Evolutionary conservation across 768 basidiomycete genomes (phyloP).

Genomic region (Cubamyces sp.): DNA sequence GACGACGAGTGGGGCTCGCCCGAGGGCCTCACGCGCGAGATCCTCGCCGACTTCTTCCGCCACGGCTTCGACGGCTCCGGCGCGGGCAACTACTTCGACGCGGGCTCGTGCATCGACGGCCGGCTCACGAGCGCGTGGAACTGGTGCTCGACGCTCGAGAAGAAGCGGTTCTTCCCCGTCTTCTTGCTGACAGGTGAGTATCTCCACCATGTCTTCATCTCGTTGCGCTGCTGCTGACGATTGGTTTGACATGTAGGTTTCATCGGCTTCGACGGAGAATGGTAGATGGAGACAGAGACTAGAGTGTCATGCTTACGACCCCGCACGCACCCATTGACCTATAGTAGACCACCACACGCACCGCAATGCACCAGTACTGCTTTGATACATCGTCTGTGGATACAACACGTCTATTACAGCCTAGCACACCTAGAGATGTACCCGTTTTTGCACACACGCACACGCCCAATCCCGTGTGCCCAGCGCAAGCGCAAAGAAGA

Average conservation of each 20-base stretch:
- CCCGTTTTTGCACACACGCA: background rate
- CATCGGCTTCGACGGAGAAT: constrained; percentile 84
- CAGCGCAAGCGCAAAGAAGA: background rate
- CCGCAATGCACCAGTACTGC: constrained; percentile 1
- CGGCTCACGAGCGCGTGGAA: constrained; percentile 91
- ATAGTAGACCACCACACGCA: background rate
- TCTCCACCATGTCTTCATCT: background rate
- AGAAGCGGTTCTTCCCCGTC: constrained; percentile 81
- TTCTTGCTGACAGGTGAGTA: constrained; percentile 75
- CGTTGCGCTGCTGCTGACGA: constrained; percentile 2
- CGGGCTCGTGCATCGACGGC: constrained; percentile 77
- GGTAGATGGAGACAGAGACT: constrained; percentile 46
- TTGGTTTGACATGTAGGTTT: constrained; percentile 54
- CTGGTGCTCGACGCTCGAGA: constrained; percentile 86
- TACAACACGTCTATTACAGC: constrained; percentile 25
- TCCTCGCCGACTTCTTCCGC: constrained; percentile 82
- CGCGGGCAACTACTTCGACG: constrained; percentile 91
- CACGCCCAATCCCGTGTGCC: background rate
- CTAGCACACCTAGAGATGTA: constrained; percentile 9
- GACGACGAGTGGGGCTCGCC: constrained; percentile 81
- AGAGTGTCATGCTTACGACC: too few species aligned
- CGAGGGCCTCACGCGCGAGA: constrained; percentile 70
- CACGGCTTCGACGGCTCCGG: constrained; percentile 90
- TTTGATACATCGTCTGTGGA: constrained; percentile 19
- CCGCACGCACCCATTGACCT: background rate